These are phyloP conservation scores for Capsicum baccatum DNA, from an alignment of 257 asterid genomes.

Conservation along the genomic window DNA sequence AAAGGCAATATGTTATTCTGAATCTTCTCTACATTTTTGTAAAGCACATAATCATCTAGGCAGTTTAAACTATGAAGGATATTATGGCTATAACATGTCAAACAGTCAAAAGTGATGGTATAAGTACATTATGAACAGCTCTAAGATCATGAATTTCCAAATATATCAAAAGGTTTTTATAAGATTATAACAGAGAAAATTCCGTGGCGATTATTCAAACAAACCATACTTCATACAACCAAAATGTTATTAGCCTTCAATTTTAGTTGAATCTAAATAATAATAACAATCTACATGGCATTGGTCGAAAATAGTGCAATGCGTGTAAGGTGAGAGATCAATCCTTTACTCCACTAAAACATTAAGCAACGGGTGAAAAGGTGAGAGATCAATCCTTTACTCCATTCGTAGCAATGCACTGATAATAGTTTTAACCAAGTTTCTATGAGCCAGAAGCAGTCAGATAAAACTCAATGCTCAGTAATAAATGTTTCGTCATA, in stretches of 20 bases:
- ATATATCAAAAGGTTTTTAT: not conserved
- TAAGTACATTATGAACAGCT: no score
- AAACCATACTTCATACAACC: not conserved
- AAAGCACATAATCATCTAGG: not conserved
- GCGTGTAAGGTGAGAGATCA: not conserved
- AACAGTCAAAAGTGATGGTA: not conserved
- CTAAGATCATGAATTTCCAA: not conserved
- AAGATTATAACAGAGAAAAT: not conserved
- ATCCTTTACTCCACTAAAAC: not conserved
- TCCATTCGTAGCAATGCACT: not conserved
- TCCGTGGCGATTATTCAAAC: no score
- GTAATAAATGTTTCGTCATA: constrained; percentile 35
- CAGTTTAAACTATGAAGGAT: not conserved
- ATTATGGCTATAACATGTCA: not conserved
- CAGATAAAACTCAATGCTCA: constrained; percentile 32
- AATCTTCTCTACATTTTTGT: not conserved
- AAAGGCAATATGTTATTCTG: not conserved
- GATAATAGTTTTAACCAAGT: constrained; percentile 23
- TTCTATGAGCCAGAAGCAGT: constrained; percentile 40
- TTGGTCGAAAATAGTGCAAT: not conserved
- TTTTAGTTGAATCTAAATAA: not conserved
- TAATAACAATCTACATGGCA: not conserved
- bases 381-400: not conserved
- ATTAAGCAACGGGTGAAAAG: not conserved
- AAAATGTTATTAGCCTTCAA: not conserved